phyloP scores from a whole-genome alignment of 345 rosid species.

The Crucihimalaya himalaica region DNA sequence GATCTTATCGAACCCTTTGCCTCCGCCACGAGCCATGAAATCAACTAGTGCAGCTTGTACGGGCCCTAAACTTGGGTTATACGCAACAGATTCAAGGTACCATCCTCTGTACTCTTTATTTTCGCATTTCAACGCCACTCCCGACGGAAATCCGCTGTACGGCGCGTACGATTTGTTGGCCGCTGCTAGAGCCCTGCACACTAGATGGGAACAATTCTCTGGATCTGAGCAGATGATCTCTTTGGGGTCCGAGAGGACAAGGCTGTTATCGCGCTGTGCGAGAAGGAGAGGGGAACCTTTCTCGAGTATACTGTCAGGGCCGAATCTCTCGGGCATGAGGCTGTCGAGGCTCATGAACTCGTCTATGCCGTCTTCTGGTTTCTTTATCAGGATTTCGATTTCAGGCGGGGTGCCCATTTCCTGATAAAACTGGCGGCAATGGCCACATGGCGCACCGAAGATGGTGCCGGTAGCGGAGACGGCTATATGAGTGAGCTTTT shows the following conservation, averaged over 20 bases:
- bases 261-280: constrained; percentile 52
- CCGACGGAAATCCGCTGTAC: constrained; percentile 74
- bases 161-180: constrained; percentile 78
- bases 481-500: constrained; percentile 49
- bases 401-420: constrained; percentile 64
- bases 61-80: constrained; percentile 80
- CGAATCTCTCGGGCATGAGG: background rate
- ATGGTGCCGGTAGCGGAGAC: constrained; percentile 44
- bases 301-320: background rate
- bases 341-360: background rate
- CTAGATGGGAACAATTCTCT: constrained; percentile 1
- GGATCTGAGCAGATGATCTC: background rate
- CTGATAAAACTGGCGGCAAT: constrained; percentile 88
- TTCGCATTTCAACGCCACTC: constrained; percentile 54
- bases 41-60: constrained; percentile 78
- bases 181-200: constrained; percentile 54
- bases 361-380: background rate
- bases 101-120: constrained; percentile 58
- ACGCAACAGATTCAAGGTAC: constrained; percentile 73
- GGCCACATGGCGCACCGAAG: constrained; percentile 77
- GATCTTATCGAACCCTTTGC: constrained; percentile 62
- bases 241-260: background rate
- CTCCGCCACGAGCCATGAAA: constrained; percentile 47
- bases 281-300: constrained; percentile 44
- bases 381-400: constrained; percentile 43